Conservation (phyloP, 768 basidiomycete species). For the Russula foetens region DNA sequence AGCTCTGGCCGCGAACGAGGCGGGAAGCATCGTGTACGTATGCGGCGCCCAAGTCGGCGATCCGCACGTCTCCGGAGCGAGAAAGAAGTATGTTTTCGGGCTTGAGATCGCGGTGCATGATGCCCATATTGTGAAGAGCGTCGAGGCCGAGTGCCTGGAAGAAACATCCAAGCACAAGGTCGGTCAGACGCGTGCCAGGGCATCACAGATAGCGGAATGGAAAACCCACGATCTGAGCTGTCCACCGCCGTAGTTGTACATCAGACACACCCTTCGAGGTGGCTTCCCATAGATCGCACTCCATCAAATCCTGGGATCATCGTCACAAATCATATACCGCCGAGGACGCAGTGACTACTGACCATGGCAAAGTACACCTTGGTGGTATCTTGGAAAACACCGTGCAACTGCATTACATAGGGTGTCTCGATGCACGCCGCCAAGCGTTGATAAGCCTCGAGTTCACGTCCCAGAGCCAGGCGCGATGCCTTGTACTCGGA, state of each 20-base stretch:
- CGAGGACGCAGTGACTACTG: slow-evolving; percentile 4
- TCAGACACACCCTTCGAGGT: slow-evolving; percentile 6
- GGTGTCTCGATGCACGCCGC: slow-evolving; percentile 17
- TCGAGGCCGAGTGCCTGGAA: slow-evolving; percentile 15
- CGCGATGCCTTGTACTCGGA: slow-evolving; percentile 11
- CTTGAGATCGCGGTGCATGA: slow-evolving; percentile 21
- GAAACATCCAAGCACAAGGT: neutral
- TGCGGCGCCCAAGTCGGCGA: slow-evolving; percentile 19
- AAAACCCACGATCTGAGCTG: slow-evolving; percentile 17
- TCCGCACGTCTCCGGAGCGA: slow-evolving; percentile 16
- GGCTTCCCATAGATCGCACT: slow-evolving; percentile 15
- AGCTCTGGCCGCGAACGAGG: slow-evolving; percentile 13
- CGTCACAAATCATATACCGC: neutral
- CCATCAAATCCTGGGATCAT: slow-evolving; percentile 17
- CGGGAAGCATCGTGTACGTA: slow-evolving; percentile 15
- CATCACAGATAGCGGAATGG: too few relatives aligned
- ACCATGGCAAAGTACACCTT: slow-evolving; percentile 19
- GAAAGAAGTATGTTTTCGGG: slow-evolving; percentile 20
- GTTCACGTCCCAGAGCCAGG: slow-evolving; percentile 16
- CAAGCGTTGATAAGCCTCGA: slow-evolving; percentile 20
- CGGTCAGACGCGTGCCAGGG: neutral
- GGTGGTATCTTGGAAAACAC: slow-evolving; percentile 15
- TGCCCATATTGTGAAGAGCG: slow-evolving; percentile 20
- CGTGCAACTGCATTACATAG: slow-evolving; percentile 20
- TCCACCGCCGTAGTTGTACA: slow-evolving; percentile 13